Evolutionary conservation across 2,329 filamentous ascomycete species (phyloP), one percentile per base, ranked within the genome.

Genomic region (Herpotrichia juniperi): DNA sequence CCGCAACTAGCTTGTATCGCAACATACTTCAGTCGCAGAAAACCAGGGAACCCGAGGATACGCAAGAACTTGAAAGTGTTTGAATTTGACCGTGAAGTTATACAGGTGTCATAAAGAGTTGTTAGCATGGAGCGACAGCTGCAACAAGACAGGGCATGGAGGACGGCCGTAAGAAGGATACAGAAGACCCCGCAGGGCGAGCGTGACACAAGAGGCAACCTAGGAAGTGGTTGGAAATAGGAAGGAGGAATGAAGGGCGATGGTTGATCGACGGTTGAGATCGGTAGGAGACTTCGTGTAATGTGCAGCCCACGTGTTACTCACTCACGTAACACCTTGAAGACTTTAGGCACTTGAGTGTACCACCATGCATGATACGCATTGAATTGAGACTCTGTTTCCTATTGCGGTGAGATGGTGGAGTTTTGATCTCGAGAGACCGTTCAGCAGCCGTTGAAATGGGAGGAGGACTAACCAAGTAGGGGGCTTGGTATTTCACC

Each of bases 21-120:
- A n/a, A n/a, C 19, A 35, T 10, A 10, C 17, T 42, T 50, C n/a
- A 35, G 37, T 28, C 26, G 47, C 25, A 30, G 34, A 22, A 25
- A 32, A 24, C 22, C 17, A 50, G 24, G 21, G 24, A 42, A n/a
- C 28, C 10, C n/a, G 19, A 42, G 25, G 5, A 14, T 3, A 14
- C 25, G 37, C 12, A 21, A 22, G 21, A n/a, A 24, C 14, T 14
- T n/a, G 21, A 11, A 7, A 9, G 37, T 32, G 11, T 42, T 37
- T 11, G 46, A 37, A 37, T 49, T 42, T 35, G 46, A 28, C 46
- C 4, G 28, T 8, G 35, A 4, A 12, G 46, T 49, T 34, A 22
- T 22, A 49, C 46, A 48, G 5, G 30, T 46, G 43, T 10, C 30
- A 45, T 46, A 16, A 19, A 21, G 43, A 46, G 28, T 19, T 32